Base-by-base conservation (phyloP, 164 flowering plant genomes). In the Kalanchoe fedtschenkoi region DNA sequence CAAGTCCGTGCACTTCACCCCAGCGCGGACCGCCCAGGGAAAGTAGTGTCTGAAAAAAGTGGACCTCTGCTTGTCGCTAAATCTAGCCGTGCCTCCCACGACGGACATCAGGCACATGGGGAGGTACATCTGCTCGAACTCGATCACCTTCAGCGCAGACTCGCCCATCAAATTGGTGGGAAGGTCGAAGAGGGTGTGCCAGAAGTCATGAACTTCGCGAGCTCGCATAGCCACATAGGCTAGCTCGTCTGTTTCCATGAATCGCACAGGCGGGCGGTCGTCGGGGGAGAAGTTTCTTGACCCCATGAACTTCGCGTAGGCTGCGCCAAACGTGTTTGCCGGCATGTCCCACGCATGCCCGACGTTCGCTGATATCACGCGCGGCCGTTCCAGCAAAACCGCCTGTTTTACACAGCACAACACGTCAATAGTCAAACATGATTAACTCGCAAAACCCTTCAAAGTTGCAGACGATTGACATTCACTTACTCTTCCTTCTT, bases 271-370 rank as follows among this genome's bases (percentile, higher is more conserved):
- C 39, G 97, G 96, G 3, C 96, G 78, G 54, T 87, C 96, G 72
- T 93, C 97, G 0, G 99, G 97, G 3, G 99, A 90, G 65, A 93
- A 93, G 77, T 90, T 87, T 55, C 99, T 77, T 21, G 95, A 88
- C 64, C 96, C 99, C 95, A 90, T 90, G 75, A 90, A 93, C 42
- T 68, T 80, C 10, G 93, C 96, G 69, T 93, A 93, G n/a, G 91
- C 97, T 53, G 92, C 95, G 64, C 97, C 99, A 73, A 90, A 93
- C 21, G 97, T 88, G 77, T 91, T 83, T n/a, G 72, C 68, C 22
- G 95, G 95, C 17, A 93, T 65, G 69, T 88, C 95, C 96, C 97
- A 90, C 17, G 91, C 92, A 66, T 88, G 95, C 10, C 84, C 86
- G 30, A 90, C 97, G 19, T 77, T 65, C 5, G 83, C 37, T 42